Evolutionary conservation across 176 grass and related monocot species (phyloP), one percentile per base, ranked within the genome.

Genomic region (Cymbopogon citratus): DNA sequence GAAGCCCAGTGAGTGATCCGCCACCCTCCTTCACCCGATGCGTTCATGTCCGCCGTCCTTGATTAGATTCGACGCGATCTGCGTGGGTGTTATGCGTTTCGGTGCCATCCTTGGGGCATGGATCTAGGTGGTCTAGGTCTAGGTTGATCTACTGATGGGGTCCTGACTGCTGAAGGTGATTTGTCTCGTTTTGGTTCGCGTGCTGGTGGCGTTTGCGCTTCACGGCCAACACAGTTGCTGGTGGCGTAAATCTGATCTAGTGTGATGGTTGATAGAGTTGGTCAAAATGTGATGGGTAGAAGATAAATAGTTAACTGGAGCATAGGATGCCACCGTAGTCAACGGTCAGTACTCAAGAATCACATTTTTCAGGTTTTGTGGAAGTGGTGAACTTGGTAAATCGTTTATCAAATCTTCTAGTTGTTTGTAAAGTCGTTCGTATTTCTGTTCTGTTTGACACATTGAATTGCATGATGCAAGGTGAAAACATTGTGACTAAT

Each of bases 1-100:
- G 82, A 99, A 91, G 41, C 89, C 92, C 18, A 88, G 96, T 98
- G 83, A 27, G 84, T 76, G 73, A 36, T n/a, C 25, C 56, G n/a
- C 24, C 23, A n/a, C 29, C 7, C 24, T 46, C 19, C 62, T 23
- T 29, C 24, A 11, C 69, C 48, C 23, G 41, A 52, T 39, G 69
- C 44, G 1, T 59, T 49, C 41, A 11, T 39, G 5, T 18, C 68
- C 41, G 1, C 9, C 28, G 14, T 61, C n/a, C 31, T 68, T 46
- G 26, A 21, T 24, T 79, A 11, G 33, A 41, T 66, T 33, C 10
- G 23, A 77, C 75, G 73, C 25, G 68, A 70, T 51, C 41, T 54
- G 65, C 16, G 15, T 29, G 9, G 10, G 15, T 61, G 8, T 21
- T 3, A 14, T 34, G n/a, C 1, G 36, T 0, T 35, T n/a, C 34